Evolutionary conservation across 2,329 filamentous ascomycete species (phyloP).

Genomic region (Xylariaceae sp.): DNA sequence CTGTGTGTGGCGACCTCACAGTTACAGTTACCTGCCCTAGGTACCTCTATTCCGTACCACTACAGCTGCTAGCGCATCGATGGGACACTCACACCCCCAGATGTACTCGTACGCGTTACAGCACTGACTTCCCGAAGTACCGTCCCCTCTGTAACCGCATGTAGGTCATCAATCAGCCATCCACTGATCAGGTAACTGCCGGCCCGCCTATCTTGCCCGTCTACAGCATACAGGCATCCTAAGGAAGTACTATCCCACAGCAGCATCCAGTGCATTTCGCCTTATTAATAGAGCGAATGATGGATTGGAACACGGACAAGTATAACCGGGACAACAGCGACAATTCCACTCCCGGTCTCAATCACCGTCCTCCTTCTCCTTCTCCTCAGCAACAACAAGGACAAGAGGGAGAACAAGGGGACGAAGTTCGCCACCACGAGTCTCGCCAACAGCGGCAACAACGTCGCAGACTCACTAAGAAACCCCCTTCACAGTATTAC

Average conservation of each 20-base stretch:
- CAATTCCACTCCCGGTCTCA: background rate
- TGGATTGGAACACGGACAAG: constrained; percentile 13
- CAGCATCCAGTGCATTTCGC: background rate
- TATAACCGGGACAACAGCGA: background rate
- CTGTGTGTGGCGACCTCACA: constrained; percentile 9
- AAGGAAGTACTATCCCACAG: background rate
- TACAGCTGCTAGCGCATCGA: background rate
- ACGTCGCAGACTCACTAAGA: constrained; percentile 60
- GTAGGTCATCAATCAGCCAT: constrained; percentile 1
- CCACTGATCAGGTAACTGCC: background rate
- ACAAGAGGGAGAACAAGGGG: background rate
- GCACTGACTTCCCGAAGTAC: background rate
- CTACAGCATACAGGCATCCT: background rate
- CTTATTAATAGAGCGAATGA: constrained; percentile 3
- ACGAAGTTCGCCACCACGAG: background rate
- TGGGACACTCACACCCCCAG: too few relatives aligned
- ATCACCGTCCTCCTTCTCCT: background rate
- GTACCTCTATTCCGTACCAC: background rate
- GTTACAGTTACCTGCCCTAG: background rate
- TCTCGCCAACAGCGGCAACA: constrained; percentile 21
- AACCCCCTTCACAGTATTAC: constrained; percentile 39
- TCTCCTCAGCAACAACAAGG: background rate
- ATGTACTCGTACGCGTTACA: too few relatives aligned
- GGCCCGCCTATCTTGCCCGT: background rate
- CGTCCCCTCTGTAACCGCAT: background rate